These are phyloP conservation scores for Talaromyces sp. DNA, from an alignment of 2,329 filamentous ascomycete genomes.

Conservation along the genomic window DNA sequence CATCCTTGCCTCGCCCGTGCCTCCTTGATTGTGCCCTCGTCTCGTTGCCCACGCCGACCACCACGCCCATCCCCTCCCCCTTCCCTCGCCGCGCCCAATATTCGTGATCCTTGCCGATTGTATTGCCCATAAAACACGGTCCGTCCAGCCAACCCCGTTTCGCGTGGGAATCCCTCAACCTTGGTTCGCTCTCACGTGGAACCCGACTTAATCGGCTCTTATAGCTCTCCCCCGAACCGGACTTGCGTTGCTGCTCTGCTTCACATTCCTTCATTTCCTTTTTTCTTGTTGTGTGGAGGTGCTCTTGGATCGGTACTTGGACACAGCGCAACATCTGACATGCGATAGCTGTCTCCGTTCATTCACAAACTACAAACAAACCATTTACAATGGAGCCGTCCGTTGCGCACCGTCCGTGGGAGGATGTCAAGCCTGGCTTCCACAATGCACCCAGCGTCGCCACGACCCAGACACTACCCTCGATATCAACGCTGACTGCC, in stretches of 20 bases:
- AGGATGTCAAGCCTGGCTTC: constrained; percentile 28
- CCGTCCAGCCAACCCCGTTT: neutral
- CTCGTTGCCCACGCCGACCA: neutral
- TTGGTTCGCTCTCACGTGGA: neutral
- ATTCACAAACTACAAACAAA: neutral
- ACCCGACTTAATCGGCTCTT: neutral
- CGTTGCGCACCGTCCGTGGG: constrained; percentile 40
- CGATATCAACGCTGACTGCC: constrained; percentile 43
- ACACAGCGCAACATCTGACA: neutral
- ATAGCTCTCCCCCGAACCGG: neutral
- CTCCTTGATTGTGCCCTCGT: neutral
- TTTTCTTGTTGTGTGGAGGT: neutral
- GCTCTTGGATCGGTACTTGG: neutral
- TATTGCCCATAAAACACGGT: neutral
- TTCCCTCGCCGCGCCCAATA: neutral
- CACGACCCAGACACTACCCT: constrained; percentile 38
- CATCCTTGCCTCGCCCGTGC: neutral
- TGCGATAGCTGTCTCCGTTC: neutral
- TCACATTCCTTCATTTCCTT: neutral
- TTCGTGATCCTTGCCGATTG: neutral
- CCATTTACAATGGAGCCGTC: constrained; percentile 32
- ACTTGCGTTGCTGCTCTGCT: neutral
- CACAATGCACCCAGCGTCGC: constrained; percentile 26
- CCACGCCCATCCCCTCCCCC: neutral
- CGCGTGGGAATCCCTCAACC: neutral